These are phyloP conservation scores for Arachis stenosperma DNA, from an alignment of 306 rosid genomes.

Conservation along the genomic window DNA sequence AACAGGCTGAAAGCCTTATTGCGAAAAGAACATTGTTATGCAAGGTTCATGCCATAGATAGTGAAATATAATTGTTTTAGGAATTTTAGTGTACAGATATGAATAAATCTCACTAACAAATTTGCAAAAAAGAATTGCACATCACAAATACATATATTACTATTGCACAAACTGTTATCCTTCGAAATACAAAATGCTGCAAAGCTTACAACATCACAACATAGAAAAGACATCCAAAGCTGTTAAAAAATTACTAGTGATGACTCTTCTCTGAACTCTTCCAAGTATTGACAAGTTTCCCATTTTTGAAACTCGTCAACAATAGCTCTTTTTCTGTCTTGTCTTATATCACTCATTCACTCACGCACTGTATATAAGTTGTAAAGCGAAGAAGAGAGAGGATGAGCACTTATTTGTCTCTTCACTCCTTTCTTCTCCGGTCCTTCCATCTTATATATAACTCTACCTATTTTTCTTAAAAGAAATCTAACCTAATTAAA, in stretches of 20 bases:
- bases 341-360: conserved; percentile 54
- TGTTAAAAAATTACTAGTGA: conserved; percentile 51
- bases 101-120: background rate
- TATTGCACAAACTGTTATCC: conserved; percentile 52
- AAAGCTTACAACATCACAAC: conserved; percentile 70
- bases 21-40: background rate
- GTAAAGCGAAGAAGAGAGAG: conserved; percentile 91
- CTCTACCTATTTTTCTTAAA: conserved; percentile 42
- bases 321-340: conserved; percentile 43
- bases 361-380: conserved; percentile 53
- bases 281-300: conserved; percentile 54
- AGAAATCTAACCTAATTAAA: conserved; percentile 48
- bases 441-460: conserved; percentile 58
- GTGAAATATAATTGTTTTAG: background rate
- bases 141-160: conserved; percentile 35
- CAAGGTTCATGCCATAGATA: background rate
- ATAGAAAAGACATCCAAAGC: conserved; percentile 54
- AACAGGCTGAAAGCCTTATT: too few species aligned
- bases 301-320: conserved; percentile 41
- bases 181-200: conserved; percentile 54
- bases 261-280: conserved; percentile 45
- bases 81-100: background rate
- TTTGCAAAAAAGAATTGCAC: conserved; percentile 14
- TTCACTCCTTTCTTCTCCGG: conserved; percentile 92
- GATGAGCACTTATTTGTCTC: conserved; percentile 96